These are phyloP conservation scores for Phytopythium boreale DNA, from an alignment of 352 stramenopile genomes.

Conservation along the genomic window DNA sequence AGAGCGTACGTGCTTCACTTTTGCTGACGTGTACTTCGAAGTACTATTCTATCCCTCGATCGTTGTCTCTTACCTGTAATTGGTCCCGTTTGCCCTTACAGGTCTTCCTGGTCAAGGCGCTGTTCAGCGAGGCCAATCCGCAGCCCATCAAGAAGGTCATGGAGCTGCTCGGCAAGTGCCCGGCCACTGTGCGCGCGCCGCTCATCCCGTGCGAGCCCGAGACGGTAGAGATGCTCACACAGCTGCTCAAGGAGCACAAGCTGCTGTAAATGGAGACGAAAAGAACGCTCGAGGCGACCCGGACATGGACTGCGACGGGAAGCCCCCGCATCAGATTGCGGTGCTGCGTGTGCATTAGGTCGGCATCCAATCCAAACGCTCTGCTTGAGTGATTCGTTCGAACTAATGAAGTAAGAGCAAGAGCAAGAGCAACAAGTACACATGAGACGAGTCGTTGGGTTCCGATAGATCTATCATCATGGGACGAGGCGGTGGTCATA, in stretches of 20 bases:
- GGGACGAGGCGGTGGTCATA: too few species aligned
- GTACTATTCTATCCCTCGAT: not conserved
- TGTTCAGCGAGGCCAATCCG: slow-evolving; percentile 91
- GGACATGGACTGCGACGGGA: too few species aligned
- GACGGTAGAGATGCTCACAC: slow-evolving; percentile 59
- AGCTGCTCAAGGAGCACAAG: slow-evolving; percentile 70
- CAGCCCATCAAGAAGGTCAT: slow-evolving; percentile 91
- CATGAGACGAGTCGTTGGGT: not conserved
- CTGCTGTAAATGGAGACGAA: slow-evolving; percentile 42
- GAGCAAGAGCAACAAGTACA: too few species aligned
- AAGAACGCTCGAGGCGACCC: not conserved
- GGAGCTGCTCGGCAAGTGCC: slow-evolving; percentile 86
- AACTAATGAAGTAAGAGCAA: not conserved
- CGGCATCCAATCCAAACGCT: too few species aligned
- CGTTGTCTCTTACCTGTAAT: slow-evolving; percentile 56
- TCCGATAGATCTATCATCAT: too few species aligned
- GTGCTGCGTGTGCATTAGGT: too few species aligned
- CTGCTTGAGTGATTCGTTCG: not conserved
- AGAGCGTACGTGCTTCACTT: slow-evolving; percentile 54
- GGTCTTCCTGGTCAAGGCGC: slow-evolving; percentile 89
- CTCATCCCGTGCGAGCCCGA: slow-evolving; percentile 69
- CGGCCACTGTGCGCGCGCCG: slow-evolving; percentile 64
- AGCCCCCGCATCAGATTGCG: too few species aligned
- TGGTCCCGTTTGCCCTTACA: slow-evolving; percentile 40
- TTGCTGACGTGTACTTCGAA: not conserved